These are phyloP conservation scores for Triglochin maritima DNA, from an alignment of 106 monocot species.

Conservation along the genomic window DNA sequence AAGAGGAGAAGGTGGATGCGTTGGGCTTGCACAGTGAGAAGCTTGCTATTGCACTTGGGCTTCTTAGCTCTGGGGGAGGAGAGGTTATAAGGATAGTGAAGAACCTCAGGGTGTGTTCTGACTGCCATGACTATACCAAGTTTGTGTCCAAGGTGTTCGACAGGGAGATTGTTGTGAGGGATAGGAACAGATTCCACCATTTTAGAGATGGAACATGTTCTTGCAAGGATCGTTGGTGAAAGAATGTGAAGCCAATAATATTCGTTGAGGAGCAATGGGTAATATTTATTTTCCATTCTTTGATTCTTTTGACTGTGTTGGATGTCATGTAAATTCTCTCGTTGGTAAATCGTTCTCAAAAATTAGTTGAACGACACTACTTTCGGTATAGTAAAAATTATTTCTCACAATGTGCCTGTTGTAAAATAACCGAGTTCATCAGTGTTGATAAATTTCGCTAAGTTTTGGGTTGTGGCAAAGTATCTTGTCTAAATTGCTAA, in stretches of 20 bases:
- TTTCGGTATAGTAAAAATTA: too few relatives aligned
- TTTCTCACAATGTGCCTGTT: too few relatives aligned
- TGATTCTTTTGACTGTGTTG: too few relatives aligned
- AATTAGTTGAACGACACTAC: too few relatives aligned
- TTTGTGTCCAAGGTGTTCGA: constrained; percentile 12
- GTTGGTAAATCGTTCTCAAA: too few relatives aligned
- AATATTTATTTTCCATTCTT: too few relatives aligned
- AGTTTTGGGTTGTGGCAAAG: too few relatives aligned
- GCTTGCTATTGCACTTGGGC: constrained; percentile 23
- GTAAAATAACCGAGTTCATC: too few relatives aligned
- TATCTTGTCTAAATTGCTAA: too few relatives aligned
- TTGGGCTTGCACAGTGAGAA: constrained; percentile 19
- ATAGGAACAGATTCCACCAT: constrained; percentile 26
- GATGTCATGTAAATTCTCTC: too few relatives aligned
- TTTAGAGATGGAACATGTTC: constrained; percentile 11
- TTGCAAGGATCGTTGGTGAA: constrained; percentile 22
- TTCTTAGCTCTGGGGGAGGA: constrained; percentile 9
- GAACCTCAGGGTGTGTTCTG: constrained; percentile 17
- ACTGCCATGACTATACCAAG: constrained; percentile 18
- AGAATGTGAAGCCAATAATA: neutral
- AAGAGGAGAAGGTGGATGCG: constrained; percentile 24
- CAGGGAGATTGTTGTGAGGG: constrained; percentile 19
- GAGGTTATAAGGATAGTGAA: constrained; percentile 15
- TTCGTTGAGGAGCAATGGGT: too few relatives aligned
- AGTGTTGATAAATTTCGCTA: too few relatives aligned